A percentile compares a stretch with the other conserved stretches of the same genome.
Conservation (phyloP, 2,329 filamentous ascomycete species). For the Fusarium anguioides region DNA sequence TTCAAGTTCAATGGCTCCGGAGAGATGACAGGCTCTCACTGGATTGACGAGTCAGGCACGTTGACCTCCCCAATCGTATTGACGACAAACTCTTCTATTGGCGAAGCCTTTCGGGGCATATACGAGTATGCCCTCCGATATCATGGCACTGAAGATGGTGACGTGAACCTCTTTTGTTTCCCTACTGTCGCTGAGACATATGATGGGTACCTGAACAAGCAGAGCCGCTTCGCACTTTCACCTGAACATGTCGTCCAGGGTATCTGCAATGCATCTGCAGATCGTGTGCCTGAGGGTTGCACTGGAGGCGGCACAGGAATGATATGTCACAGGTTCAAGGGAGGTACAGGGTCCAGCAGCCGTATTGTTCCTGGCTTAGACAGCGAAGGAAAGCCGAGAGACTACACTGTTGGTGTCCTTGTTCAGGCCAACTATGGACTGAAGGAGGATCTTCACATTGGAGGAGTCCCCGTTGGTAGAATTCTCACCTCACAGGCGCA, state of each 20-base stretch:
- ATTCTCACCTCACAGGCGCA: constrained; percentile 53
- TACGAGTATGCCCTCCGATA: constrained; percentile 65
- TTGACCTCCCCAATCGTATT: constrained; percentile 69
- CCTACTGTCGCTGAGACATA: constrained; percentile 73
- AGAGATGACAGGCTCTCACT: constrained; percentile 70
- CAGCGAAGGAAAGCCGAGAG: constrained; percentile 46
- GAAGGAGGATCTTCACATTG: constrained; percentile 65
- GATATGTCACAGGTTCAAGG: constrained; percentile 74
- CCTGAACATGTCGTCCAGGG: constrained; percentile 65
- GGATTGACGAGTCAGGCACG: constrained; percentile 70
- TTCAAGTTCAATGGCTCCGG: constrained; percentile 74
- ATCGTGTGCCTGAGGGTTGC: constrained; percentile 69
- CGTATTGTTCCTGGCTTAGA: constrained; percentile 63
- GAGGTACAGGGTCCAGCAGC: constrained; percentile 72
- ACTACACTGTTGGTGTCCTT: constrained; percentile 70
- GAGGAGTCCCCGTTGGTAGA: constrained; percentile 70
- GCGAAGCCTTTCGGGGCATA: constrained; percentile 68
- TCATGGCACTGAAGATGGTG: constrained; percentile 54
- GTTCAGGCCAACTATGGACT: constrained; percentile 75
- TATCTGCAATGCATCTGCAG: constrained; percentile 62
- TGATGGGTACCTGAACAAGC: constrained; percentile 70
- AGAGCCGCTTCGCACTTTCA: constrained; percentile 64
- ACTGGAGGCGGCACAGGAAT: constrained; percentile 76
- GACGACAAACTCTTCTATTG: constrained; percentile 68
- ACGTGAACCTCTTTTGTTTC: constrained; percentile 64